These are phyloP conservation scores for Larix kaempferi DNA, from an alignment of 75 land plant genomes.

Conservation along the genomic window DNA sequence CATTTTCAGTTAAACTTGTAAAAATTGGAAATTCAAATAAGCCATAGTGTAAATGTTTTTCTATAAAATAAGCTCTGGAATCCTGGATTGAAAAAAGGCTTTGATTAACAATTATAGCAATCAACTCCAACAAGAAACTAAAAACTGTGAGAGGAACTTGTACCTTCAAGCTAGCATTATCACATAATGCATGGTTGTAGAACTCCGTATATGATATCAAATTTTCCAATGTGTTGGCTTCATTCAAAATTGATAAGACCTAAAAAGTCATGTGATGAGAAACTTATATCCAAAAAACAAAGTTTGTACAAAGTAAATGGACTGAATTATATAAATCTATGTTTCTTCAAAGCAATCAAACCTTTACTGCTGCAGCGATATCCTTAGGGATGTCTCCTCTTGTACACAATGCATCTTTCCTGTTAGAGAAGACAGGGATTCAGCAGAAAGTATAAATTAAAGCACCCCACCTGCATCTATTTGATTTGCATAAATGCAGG, in stretches of 20 bases:
- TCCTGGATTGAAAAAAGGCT: neutral
- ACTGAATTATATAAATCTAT: neutral
- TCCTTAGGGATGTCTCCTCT: constrained; percentile 24
- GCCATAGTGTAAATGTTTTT: neutral
- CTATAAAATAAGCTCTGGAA: neutral
- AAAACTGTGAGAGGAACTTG: neutral
- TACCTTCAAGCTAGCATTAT: constrained; percentile 26
- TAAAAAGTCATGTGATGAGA: constrained; percentile 2
- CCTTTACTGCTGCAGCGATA: constrained; percentile 32
- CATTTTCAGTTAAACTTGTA: neutral
- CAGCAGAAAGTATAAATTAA: neutral
- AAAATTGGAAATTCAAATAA: neutral
- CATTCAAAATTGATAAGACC: constrained; percentile 31
- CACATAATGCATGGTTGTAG: constrained; percentile 30
- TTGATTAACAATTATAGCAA: neutral
- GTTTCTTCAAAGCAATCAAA: constrained; percentile 3
- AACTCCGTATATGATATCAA: constrained; percentile 31
- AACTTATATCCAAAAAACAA: neutral
- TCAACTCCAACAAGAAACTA: neutral
- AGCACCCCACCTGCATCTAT: neutral
- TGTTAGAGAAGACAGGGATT: constrained; percentile 4
- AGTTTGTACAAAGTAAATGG: neutral
- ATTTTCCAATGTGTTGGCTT: constrained; percentile 24
- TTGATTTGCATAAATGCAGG: neutral
- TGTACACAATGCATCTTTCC: constrained; percentile 18